Percentiles rank a stretch among this genome's conserved stretches.
phyloP scores from a whole-genome alignment of 169 alveolate genomes.

The Plasmodium cynomolgi region DNA sequence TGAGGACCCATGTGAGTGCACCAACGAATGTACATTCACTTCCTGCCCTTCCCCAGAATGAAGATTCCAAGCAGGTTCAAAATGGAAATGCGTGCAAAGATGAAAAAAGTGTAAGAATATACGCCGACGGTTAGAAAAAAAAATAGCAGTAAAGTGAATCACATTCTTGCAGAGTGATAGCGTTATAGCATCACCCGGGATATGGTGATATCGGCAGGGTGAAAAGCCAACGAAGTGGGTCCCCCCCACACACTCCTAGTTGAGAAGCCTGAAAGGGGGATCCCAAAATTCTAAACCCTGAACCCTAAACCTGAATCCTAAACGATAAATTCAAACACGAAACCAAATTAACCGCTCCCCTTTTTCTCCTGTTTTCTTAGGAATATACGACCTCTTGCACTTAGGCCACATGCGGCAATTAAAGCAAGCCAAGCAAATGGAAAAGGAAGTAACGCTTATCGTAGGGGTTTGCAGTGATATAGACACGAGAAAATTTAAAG shows the following conservation, averaged over 20 bases:
- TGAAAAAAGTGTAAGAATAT: conserved; percentile 44
- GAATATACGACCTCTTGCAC: conserved; percentile 97
- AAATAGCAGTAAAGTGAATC: not conserved
- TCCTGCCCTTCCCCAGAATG: conserved; percentile 7
- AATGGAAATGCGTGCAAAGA: conserved; percentile 12
- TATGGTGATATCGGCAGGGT: not conserved
- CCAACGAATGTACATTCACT: not conserved
- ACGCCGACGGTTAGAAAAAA: conserved; percentile 72
- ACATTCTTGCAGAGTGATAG: not conserved
- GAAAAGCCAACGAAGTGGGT: not conserved
- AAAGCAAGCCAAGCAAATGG: conserved; percentile 96
- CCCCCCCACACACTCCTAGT: not conserved
- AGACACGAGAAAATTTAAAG: conserved; percentile 94
- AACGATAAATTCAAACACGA: not conserved
- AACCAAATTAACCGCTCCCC: not conserved
- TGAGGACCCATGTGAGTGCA: not conserved
- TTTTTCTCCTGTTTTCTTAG: conserved; percentile 58
- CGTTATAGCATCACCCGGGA: not conserved
- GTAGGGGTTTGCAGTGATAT: conserved; percentile 98
- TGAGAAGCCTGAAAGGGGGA: too few relatives aligned
- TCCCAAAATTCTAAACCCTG: too few relatives aligned
- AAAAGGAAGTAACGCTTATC: conserved; percentile 91
- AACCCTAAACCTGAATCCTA: too few relatives aligned
- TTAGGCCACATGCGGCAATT: conserved; percentile 97
- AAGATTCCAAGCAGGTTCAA: not conserved